Evolutionary conservation across 352 stramenopile genomes (phyloP), one percentile per base, ranked within the genome.

Genomic region (Phytophthora pluvialis): DNA sequence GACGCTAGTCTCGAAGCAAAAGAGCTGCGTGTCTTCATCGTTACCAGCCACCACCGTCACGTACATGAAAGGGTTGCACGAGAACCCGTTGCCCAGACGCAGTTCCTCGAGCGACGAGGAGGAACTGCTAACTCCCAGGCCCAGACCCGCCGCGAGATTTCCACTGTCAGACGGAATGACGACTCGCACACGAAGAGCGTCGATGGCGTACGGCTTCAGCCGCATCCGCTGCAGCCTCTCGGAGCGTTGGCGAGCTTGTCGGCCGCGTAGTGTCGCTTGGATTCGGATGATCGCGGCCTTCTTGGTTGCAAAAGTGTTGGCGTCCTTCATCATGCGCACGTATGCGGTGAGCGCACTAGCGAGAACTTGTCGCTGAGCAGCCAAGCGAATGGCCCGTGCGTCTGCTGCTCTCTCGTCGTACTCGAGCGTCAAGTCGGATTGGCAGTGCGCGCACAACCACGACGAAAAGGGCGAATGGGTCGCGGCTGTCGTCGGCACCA

Each of bases 21-120:
- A 90, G 12, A 84, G 68, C 45, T 90, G 83, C 7, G 61, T 65
- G 35, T 89, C 78, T 58, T 92, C 81, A 29, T 92, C 79, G 18
- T 81, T 67, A 26, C 83, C 83, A 57, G 86, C 76, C n/a, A 88
- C 80, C 35, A 90, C 69, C 11, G 77, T 85, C 49, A 92, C 76
- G 48, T 88, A 86, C 56, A 92, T 25, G 67, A 86, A 92, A 35
- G 83, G 83, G 48, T 90, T 92, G 53, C 83, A 92, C 8, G 78
- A 77, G 50, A 90, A 92, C 2, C 83, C 81, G 58, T 92, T 92
- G 5, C 78, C 71, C 11, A 92, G 70, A 1, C 83, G 70, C 5
- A 89, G 60, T 18, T 90, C 81, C 32, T 90, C 81, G 10, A 56
- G 7, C 1, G 48, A 52, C 7, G 51, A 59, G 0, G 48, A 59